Evolutionary conservation across 345 rosid species (phyloP).

Genomic region (Iberis pinnata): DNA sequence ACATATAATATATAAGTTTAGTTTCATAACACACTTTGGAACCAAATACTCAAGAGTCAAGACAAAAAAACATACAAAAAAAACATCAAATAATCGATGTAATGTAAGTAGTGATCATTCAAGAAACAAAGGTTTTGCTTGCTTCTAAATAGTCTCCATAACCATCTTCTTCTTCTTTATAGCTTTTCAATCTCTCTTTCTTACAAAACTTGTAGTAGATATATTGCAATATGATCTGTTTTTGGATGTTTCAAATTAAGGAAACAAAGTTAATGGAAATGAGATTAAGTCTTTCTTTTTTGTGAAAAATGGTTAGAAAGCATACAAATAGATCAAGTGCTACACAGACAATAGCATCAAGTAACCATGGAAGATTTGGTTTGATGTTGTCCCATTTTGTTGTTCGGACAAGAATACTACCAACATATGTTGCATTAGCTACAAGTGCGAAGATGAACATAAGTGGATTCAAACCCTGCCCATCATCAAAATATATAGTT

Average conservation of each 20-base stretch:
- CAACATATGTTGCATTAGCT: constrained; percentile 78
- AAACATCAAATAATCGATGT: neutral
- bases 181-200: neutral
- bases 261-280: neutral
- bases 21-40: too few species aligned
- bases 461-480: constrained; percentile 88
- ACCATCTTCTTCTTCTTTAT: constrained; percentile 25
- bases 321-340: constrained; percentile 86
- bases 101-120: constrained; percentile 9
- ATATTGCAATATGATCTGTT: constrained; percentile 84
- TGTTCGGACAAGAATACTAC: constrained; percentile 78
- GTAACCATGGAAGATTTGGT: constrained; percentile 88
- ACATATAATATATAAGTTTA: too few species aligned
- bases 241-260: neutral
- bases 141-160: constrained; percentile 42
- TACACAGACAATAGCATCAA: constrained; percentile 85
- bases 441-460: constrained; percentile 82
- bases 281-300: neutral
- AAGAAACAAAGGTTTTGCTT: constrained; percentile 29
- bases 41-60: too few species aligned
- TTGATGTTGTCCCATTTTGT: constrained; percentile 71
- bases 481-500: neutral
- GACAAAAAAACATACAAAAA: neutral
- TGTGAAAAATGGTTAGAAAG: constrained; percentile 29
- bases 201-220: constrained; percentile 57